Percentiles rank a stretch among this genome's conserved stretches.
These are phyloP conservation scores for Oryza glaberrima DNA, from an alignment of 176 grass and related monocot genomes.

Conservation along the genomic window DNA sequence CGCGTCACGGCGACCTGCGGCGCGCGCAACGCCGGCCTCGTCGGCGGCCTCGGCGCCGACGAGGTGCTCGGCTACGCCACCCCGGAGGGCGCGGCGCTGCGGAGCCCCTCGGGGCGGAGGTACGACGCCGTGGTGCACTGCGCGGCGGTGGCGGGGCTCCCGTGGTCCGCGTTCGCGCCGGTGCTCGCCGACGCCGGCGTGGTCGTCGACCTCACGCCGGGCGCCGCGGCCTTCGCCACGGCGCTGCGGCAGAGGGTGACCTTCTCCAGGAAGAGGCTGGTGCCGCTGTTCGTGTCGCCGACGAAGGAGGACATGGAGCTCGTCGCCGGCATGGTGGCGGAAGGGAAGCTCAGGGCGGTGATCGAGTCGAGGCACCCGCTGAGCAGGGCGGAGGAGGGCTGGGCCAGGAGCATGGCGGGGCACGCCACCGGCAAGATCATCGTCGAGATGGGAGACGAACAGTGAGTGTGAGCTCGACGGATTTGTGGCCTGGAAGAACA, in stretches of 20 bases:
- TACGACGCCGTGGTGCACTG: constrained; percentile 74
- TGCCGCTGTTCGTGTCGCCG: constrained; percentile 42
- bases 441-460: constrained; percentile 45
- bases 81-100: constrained; percentile 41
- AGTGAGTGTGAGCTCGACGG: background rate
- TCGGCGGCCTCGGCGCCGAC: constrained; percentile 48
- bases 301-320: constrained; percentile 55
- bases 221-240: constrained; percentile 23
- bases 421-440: constrained; percentile 63
- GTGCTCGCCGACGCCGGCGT: constrained; percentile 52
- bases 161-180: constrained; percentile 52
- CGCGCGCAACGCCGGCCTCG: constrained; percentile 48
- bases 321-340: constrained; percentile 40
- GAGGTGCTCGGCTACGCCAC: constrained; percentile 68
- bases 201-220: constrained; percentile 56
- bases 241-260: constrained; percentile 48
- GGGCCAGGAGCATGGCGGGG: constrained; percentile 60
- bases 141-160: constrained; percentile 40
- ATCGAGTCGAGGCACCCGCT: constrained; percentile 61
- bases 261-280: constrained; percentile 59
- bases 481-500: no score
- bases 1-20: constrained; percentile 66
- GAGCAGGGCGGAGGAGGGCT: constrained; percentile 51
- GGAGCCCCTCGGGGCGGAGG: constrained; percentile 45
- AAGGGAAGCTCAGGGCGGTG: constrained; percentile 55